phyloP scores from a whole-genome alignment of 495 filamentous ascomycete species.

The Cercophora sp. region DNA sequence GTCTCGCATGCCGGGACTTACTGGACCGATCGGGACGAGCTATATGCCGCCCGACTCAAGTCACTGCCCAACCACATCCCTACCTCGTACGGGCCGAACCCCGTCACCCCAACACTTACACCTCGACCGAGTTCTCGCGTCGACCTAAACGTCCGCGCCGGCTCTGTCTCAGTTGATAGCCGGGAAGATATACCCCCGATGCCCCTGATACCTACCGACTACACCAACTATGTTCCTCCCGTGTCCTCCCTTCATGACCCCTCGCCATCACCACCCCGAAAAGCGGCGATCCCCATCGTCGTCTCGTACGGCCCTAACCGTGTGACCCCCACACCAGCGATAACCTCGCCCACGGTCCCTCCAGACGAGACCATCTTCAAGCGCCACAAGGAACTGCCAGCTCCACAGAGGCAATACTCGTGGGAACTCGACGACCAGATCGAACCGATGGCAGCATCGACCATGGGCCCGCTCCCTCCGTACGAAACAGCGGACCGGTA shows the following conservation, averaged over 20 bases:
- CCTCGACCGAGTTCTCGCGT: slow-evolving; percentile 19
- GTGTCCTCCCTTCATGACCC: slow-evolving; percentile 3
- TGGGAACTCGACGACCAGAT: slow-evolving; percentile 19
- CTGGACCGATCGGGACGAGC: slow-evolving; percentile 28
- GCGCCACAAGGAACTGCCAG: slow-evolving; percentile 6
- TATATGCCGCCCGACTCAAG: slow-evolving; percentile 28
- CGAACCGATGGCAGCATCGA: slow-evolving; percentile 13
- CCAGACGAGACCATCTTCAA: slow-evolving; percentile 25
- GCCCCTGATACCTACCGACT: slow-evolving; percentile 18
- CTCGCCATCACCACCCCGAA: slow-evolving; percentile 19
- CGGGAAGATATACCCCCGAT: slow-evolving; percentile 18
- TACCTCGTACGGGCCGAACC: slow-evolving; percentile 33
- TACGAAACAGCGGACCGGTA: slow-evolving; percentile 27
- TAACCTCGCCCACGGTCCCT: slow-evolving; percentile 26
- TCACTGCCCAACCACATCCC: slow-evolving; percentile 19
- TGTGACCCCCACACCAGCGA: slow-evolving; percentile 28
- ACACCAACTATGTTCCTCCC: slow-evolving; percentile 20
- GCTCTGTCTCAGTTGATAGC: slow-evolving; percentile 19
- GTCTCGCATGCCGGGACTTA: slow-evolving; percentile 12
- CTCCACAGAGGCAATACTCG: slow-evolving; percentile 15
- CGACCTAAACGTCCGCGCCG: slow-evolving; percentile 15
- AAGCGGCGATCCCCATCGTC: slow-evolving; percentile 16
- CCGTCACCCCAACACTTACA: slow-evolving; percentile 29
- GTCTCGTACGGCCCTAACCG: slow-evolving; percentile 33
- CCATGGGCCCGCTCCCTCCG: slow-evolving; percentile 27